Conservation (phyloP, 345 rosid species). For the Dipteronia dyeriana region DNA sequence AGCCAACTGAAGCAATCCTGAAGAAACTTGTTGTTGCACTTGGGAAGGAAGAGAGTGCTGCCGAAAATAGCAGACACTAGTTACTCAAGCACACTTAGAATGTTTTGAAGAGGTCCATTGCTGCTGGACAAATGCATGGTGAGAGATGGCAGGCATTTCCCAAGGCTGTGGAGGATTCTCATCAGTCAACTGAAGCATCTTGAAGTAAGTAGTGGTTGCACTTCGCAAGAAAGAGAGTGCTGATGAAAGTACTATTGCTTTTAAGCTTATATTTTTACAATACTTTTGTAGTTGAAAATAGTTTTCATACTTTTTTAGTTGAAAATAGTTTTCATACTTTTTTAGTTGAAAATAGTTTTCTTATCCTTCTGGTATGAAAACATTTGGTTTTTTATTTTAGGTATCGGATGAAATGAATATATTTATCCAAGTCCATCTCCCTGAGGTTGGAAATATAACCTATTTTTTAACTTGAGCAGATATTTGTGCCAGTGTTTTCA, state of each 20-base stretch:
- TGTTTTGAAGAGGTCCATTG: slow-evolving; percentile 64
- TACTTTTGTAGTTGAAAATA: background rate
- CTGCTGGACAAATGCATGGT: slow-evolving; percentile 82
- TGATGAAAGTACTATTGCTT: slow-evolving; percentile 5
- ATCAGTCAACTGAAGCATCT: slow-evolving; percentile 69
- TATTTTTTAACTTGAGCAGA: background rate
- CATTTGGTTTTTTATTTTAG: background rate
- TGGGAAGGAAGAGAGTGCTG: slow-evolving; percentile 77
- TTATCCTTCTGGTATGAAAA: background rate
- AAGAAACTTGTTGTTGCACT: slow-evolving; percentile 71
- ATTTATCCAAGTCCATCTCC: background rate
- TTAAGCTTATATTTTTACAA: slow-evolving; percentile 5
- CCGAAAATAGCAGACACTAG: slow-evolving; percentile 52
- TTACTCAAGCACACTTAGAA: slow-evolving; percentile 53
- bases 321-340: too few relatives aligned
- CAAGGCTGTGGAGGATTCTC: slow-evolving; percentile 92
- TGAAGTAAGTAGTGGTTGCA: slow-evolving; percentile 70
- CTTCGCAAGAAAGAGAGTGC: slow-evolving; percentile 65
- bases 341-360: background rate
- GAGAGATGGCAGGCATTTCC: slow-evolving; percentile 85
- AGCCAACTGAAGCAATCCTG: slow-evolving; percentile 73
- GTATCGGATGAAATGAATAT: background rate
- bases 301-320: background rate
- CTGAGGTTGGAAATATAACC: too few relatives aligned
- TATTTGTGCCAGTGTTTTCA: background rate